A percentile compares a stretch with the other conserved stretches of the same genome.
Evolutionary conservation across 1,284 basidiomycete species (phyloP).

Genomic region (Peniophora sp.): DNA sequence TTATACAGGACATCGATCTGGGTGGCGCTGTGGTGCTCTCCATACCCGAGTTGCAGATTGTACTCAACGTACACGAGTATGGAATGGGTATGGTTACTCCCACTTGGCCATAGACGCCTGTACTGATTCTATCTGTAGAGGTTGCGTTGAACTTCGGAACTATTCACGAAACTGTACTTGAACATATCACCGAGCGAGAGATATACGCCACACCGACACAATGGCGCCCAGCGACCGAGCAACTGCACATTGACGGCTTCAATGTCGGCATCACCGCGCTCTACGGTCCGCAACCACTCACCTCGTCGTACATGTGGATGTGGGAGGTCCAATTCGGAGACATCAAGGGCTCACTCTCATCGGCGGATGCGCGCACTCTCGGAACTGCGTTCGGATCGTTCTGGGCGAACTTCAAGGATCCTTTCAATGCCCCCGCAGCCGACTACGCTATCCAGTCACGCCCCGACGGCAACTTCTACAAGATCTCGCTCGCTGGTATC

Average conservation of each 20-base stretch:
- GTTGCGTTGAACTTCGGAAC: conserved; percentile 70
- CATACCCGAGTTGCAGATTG: conserved; percentile 65
- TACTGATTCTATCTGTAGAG: conserved; percentile 42
- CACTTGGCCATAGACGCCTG: conserved; percentile 6
- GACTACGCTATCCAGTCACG: conserved; percentile 57
- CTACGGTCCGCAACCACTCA: conserved; percentile 82
- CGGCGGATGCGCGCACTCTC: conserved; percentile 47
- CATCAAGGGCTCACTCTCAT: conserved; percentile 51
- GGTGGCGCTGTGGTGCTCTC: conserved; percentile 51
- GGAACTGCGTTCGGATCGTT: conserved; percentile 52
- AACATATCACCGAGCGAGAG: conserved; percentile 38
- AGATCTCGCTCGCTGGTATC: conserved; percentile 44
- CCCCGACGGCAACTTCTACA: conserved; percentile 64
- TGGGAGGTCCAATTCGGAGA: conserved; percentile 77
- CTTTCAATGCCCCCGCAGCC: conserved; percentile 71
- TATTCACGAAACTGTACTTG: conserved; percentile 43
- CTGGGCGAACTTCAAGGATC: conserved; percentile 63
- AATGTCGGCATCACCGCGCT: conserved; percentile 78
- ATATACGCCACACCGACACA: conserved; percentile 22
- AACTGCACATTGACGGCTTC: conserved; percentile 66
- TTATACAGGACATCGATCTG: conserved; percentile 24
- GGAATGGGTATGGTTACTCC: conserved; percentile 65
- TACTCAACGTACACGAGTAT: conserved; percentile 74
- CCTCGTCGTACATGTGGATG: conserved; percentile 80
- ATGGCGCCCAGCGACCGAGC: conserved; percentile 23